These are phyloP conservation scores for Sporisorium reilianum DNA, from an alignment of 1,284 basidiomycete genomes.

Conservation along the genomic window DNA sequence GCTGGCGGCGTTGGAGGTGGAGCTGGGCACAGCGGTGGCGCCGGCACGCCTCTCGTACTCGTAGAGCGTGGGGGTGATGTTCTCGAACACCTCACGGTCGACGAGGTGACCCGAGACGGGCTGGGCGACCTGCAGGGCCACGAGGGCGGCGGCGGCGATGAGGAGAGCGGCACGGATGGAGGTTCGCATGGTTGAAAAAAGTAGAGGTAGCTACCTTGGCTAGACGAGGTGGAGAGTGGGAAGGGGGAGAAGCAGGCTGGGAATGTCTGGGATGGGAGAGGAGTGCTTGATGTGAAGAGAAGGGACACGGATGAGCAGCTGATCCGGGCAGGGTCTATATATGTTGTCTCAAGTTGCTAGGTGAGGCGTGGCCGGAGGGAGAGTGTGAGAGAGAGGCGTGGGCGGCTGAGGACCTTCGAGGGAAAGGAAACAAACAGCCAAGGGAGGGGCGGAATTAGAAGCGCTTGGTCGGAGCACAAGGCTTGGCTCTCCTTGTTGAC, in stretches of 20 bases:
- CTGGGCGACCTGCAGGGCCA: slow-evolving; percentile 47
- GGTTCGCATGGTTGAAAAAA: slow-evolving; percentile 34
- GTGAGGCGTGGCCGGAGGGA: neutral
- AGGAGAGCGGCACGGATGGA: slow-evolving; percentile 39
- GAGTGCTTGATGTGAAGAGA: slow-evolving; percentile 29
- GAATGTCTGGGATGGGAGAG: slow-evolving; percentile 20
- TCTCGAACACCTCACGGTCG: slow-evolving; percentile 46
- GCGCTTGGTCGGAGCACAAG: slow-evolving; percentile 3
- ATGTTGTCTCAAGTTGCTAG: neutral
- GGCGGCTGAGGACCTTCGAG: too few species aligned
- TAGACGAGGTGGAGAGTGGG: slow-evolving; percentile 20
- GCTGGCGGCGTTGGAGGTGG: slow-evolving; percentile 9
- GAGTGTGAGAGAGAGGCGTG: neutral
- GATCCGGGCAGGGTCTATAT: slow-evolving; percentile 17
- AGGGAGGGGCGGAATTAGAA: slow-evolving; percentile 1
- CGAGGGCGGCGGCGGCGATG: slow-evolving; percentile 33
- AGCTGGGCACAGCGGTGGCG: slow-evolving; percentile 16
- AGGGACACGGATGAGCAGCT: neutral
- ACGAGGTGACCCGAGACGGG: slow-evolving; percentile 42
- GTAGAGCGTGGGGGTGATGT: slow-evolving; percentile 39
- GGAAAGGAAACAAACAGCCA: neutral
- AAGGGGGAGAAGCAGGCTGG: slow-evolving; percentile 3
- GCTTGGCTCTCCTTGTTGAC: neutral
- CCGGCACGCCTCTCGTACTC: slow-evolving; percentile 31
- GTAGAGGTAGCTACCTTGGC: slow-evolving; percentile 43